Base-by-base conservation (phyloP, 257 asterid genomes). In the Solanum verrucosum region DNA sequence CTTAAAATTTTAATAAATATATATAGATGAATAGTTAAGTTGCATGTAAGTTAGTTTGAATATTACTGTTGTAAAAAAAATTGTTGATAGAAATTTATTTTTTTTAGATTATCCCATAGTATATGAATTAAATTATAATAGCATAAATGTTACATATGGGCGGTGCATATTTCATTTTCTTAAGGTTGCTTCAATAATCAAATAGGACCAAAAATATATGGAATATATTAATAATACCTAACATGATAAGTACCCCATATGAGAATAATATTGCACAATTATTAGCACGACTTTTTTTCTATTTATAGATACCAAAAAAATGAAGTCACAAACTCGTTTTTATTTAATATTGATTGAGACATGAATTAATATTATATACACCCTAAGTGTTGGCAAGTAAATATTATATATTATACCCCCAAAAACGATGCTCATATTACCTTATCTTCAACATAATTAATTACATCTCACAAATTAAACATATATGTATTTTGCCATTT, bases 401-500 rank as follows among this genome's bases (percentile, higher is more conserved):
- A 27, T 68, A 27, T 27, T 27, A 23, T 5, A 67, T 67, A 68
- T 68, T 68, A 71, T 33, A 29, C 12, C 67, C 13, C 7, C 49
- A 52, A 34, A 79, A 25, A 25, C 37, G 44, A 29, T 79, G 67
- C 68, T 70, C 46, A 23, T 46, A 70, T 68, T 46, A 7, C 44
- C 89, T 87, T 87, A 68, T 87, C 84, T 70, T 52, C 87, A 21
- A 35, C 84, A 68, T 70, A 87, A 29, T 46, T 73, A 29, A 86
- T 70, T 44, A 14, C 35, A 46, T 71, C 84, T 42, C 84, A 78
- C 63, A 78, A 25, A 13, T 12, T 25, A 3, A 42, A 78, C 4
- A 74, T n/a, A 11, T 1, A 79, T 42, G 35, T 46, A 38, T 42
- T 25, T 78, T 78, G 2, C 63, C 52, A 25, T 78, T 79, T 3